Evolutionary conservation across 768 basidiomycete species (phyloP).

Genomic region (Trametes gibbosa): DNA sequence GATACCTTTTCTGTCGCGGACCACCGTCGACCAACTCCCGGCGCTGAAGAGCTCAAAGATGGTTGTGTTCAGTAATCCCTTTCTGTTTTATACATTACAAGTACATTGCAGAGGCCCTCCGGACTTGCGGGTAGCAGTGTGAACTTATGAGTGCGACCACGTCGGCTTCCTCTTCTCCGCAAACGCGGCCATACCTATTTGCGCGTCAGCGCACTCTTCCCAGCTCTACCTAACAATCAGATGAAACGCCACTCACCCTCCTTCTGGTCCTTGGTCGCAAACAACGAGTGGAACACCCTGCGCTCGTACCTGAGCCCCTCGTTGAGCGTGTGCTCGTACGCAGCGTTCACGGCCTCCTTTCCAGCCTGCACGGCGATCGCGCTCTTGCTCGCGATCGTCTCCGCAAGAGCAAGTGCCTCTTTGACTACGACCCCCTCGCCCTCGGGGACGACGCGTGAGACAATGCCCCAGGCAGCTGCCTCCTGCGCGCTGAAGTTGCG

Average conservation of each 20-base stretch:
- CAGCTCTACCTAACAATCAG: not conserved
- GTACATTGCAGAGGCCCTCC: too few species aligned
- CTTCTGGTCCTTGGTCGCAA: conserved; percentile 94
- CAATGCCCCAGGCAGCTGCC: conserved; percentile 85
- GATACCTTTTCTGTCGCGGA: too few species aligned
- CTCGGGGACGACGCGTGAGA: conserved; percentile 75
- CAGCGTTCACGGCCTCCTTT: conserved; percentile 94
- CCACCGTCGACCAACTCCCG: too few species aligned
- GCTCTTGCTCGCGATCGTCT: conserved; percentile 77
- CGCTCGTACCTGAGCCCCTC: conserved; percentile 89
- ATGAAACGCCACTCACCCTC: conserved; percentile 64
- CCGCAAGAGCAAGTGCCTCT: conserved; percentile 81
- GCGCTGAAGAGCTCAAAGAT: too few species aligned
- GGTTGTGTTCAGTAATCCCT: too few species aligned
- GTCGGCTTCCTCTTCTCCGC: conserved; percentile 87
- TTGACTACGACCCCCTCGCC: conserved; percentile 79
- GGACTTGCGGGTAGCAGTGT: too few species aligned
- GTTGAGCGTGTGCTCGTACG: conserved; percentile 74
- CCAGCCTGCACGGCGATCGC: conserved; percentile 78
- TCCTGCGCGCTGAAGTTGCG: conserved; percentile 76
- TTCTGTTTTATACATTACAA: too few species aligned
- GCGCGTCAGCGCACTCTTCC: conserved; percentile 5
- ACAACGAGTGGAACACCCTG: conserved; percentile 85
- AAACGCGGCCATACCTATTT: conserved; percentile 89
- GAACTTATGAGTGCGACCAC: conserved; percentile 60